A percentile compares a stretch with the other conserved stretches of the same genome.
Evolutionary conservation across 2,329 filamentous ascomycete species (phyloP).

Genomic region (Trichophyton benhamiae): DNA sequence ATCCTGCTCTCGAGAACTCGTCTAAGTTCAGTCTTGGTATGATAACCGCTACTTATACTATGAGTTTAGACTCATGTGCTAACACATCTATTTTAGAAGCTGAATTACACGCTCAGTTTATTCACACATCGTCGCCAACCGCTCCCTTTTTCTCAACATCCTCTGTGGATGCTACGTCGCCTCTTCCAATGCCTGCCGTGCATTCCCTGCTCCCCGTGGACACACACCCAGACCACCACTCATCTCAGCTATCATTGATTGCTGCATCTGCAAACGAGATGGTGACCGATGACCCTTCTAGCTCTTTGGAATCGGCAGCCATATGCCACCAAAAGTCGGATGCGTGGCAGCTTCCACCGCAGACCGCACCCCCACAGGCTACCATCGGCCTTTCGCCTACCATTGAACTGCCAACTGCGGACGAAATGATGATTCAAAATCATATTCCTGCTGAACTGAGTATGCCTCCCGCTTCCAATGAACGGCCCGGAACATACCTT

Average conservation of each 20-base stretch:
- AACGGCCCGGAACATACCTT: conserved; percentile 20
- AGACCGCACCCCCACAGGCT: conserved; percentile 7
- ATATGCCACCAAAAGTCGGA: conserved; percentile 16
- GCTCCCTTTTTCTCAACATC: conserved; percentile 4
- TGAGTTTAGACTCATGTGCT: background rate
- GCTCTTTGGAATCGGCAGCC: conserved; percentile 25
- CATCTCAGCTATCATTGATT: conserved; percentile 34
- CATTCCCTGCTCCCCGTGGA: background rate
- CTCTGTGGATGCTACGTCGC: conserved; percentile 5
- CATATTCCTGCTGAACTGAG: background rate
- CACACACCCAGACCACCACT: conserved; percentile 22
- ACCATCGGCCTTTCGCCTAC: conserved; percentile 17
- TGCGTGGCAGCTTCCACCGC: background rate
- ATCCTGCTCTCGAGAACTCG: conserved; percentile 29
- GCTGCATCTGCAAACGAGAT: conserved; percentile 37
- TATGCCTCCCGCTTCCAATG: background rate
- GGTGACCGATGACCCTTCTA: conserved; percentile 26
- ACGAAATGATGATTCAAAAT: background rate
- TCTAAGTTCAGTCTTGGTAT: conserved; percentile 8
- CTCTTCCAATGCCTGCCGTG: background rate
- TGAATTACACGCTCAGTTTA: conserved; percentile 5
- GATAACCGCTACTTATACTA: background rate
- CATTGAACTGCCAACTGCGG: background rate
- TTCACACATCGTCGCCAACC: background rate
- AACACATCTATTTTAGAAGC: background rate